These are phyloP conservation scores for Exophiala sp. DNA, from an alignment of 2,329 filamentous ascomycete species.

Conservation along the genomic window DNA sequence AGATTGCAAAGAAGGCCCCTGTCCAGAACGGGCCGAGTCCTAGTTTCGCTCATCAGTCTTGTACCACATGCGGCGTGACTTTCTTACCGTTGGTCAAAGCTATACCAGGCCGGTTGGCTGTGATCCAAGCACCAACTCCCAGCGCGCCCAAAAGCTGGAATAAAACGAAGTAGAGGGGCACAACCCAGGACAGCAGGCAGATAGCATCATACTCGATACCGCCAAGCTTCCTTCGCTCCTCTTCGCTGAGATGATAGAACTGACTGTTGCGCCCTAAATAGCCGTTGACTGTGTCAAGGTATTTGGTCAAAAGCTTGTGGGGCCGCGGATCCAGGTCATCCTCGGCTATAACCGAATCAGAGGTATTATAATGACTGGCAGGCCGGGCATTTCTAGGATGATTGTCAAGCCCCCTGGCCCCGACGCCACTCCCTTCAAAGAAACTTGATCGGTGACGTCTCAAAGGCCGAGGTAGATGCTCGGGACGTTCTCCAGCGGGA, in stretches of 20 bases:
- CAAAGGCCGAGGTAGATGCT: conserved; percentile 1
- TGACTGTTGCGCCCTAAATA: conserved; percentile 44
- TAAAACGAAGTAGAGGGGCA: conserved; percentile 40
- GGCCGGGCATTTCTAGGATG: conserved; percentile 23
- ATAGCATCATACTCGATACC: conserved; percentile 42
- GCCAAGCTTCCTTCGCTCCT: conserved; percentile 39
- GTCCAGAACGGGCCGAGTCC: conserved; percentile 43
- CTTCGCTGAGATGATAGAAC: conserved; percentile 43
- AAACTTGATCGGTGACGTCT: conserved; percentile 15
- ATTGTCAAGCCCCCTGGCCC: conserved; percentile 16
- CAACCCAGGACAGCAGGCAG: conserved; percentile 25
- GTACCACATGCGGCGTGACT: not conserved
- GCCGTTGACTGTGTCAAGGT: conserved; percentile 25
- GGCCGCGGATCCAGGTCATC: not conserved
- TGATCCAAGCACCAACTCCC: conserved; percentile 42
- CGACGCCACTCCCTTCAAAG: conserved; percentile 24
- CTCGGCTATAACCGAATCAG: conserved; percentile 5
- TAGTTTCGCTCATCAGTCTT: not conserved
- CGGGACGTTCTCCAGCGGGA: conserved; percentile 5
- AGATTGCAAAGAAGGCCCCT: conserved; percentile 40
- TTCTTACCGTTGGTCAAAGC: conserved; percentile 11
- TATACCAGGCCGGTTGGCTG: conserved; percentile 32
- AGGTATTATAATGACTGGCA: not conserved
- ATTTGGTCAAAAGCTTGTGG: conserved; percentile 17
- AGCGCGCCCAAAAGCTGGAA: conserved; percentile 43